Conservation (phyloP, 257 asterid genomes). For the Solanum chaucha region DNA sequence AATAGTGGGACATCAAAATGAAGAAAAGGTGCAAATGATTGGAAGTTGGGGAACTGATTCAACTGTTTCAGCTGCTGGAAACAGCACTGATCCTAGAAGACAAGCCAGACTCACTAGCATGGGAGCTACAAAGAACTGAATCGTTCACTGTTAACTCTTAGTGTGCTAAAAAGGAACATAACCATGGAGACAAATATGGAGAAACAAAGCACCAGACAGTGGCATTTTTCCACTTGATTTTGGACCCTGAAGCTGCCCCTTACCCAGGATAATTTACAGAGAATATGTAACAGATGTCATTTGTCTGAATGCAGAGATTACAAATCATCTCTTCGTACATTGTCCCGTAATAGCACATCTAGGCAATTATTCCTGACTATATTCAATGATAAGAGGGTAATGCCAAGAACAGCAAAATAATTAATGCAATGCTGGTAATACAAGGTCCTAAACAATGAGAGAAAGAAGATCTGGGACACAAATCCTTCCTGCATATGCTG, state of each 20-base stretch:
- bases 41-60: not conserved
- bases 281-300: not conserved
- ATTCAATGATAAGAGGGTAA: not conserved
- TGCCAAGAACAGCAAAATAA: not conserved
- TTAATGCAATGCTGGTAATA: not conserved
- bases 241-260: not conserved
- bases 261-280: not conserved
- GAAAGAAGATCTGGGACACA: not conserved
- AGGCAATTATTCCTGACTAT: not conserved
- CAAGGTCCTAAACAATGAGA: not conserved
- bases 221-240: not conserved
- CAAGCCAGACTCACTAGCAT: not conserved
- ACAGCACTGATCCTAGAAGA: not conserved
- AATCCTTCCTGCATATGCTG: not conserved
- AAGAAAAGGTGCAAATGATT: not conserved
- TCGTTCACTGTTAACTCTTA: not conserved
- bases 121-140: not conserved
- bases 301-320: not conserved
- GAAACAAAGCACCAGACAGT: not conserved
- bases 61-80: not conserved
- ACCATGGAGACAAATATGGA: not conserved
- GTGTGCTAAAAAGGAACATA: not conserved
- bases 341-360: not conserved
- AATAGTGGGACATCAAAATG: not conserved
- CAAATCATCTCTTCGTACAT: not conserved